These are phyloP conservation scores for Gentiana macrophylla DNA, from an alignment of 257 asterid genomes.

Conservation along the genomic window DNA sequence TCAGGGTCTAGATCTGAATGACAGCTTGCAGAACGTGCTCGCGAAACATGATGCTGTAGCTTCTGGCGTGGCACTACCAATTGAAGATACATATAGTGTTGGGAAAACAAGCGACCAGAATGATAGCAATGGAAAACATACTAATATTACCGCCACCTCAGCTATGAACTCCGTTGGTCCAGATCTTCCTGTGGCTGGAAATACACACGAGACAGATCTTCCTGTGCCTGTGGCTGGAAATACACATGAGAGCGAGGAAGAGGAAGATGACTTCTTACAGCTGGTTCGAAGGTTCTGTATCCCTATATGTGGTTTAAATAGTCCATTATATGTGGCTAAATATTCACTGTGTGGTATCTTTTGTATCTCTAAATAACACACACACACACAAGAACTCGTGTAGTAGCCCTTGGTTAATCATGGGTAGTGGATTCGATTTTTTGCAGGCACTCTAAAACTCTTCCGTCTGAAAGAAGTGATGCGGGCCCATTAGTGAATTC, in stretches of 20 bases:
- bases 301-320: not conserved
- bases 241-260: conserved; percentile 63
- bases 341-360: no score
- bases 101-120: conserved; percentile 20
- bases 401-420: no score
- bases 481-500: conserved; percentile 3
- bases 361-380: no score
- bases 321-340: no score
- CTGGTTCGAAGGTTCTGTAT: conserved; percentile 73
- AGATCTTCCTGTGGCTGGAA: conserved; percentile 16
- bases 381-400: no score
- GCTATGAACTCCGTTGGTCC: conserved; percentile 21
- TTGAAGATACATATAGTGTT: conserved; percentile 13
- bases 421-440: not conserved
- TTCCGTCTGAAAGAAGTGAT: conserved; percentile 16
- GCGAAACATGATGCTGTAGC: conserved; percentile 76
- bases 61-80: conserved; percentile 63
- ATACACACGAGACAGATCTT: conserved; percentile 23
- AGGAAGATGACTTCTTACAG: conserved; percentile 92
- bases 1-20: conserved; percentile 86
- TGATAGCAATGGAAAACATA: conserved; percentile 18
- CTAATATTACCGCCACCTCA: conserved; percentile 8
- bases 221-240: conserved; percentile 20
- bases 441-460: conserved; percentile 52
- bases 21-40: conserved; percentile 53